A percentile compares a stretch with the other conserved stretches of the same genome.
Evolutionary conservation across 768 basidiomycete species (phyloP).

Genomic region (Trametes coccinea): DNA sequence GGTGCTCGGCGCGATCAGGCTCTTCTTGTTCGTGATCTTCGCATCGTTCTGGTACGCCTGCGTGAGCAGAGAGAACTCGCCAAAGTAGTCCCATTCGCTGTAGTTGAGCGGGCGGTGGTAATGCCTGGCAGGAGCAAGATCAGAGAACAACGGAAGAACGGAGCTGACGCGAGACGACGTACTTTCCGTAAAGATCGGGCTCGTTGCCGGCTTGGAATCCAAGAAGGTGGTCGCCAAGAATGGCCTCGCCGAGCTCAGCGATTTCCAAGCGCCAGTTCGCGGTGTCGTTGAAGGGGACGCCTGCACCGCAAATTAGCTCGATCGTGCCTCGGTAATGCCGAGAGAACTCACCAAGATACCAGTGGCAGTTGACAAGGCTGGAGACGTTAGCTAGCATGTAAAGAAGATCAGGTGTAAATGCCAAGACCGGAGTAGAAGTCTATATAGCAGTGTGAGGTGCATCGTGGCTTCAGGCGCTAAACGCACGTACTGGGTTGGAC

Average conservation of each 20-base stretch:
- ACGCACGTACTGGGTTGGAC: constrained; percentile 36
- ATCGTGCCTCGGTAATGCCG: neutral
- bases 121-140: constrained; percentile 27
- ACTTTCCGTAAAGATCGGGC: constrained; percentile 48
- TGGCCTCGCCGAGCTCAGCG: constrained; percentile 40
- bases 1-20: constrained; percentile 66
- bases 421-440: constrained; percentile 52
- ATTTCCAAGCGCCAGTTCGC: constrained; percentile 33
- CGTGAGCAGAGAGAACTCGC: constrained; percentile 30
- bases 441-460: constrained; percentile 28
- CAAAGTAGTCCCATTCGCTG: constrained; percentile 35
- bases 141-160: too few species aligned
- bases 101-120: constrained; percentile 34
- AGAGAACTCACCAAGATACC: constrained; percentile 42
- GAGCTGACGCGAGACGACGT: constrained; percentile 14
- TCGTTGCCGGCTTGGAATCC: constrained; percentile 61
- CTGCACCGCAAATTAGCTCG: constrained; percentile 29
- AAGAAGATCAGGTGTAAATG: constrained; percentile 49
- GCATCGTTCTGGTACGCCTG: constrained; percentile 27
- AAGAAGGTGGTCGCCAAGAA: constrained; percentile 43
- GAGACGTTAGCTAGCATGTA: constrained; percentile 50
- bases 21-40: constrained; percentile 36
- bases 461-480: too few species aligned
- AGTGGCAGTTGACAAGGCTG: constrained; percentile 41
- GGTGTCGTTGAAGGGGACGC: constrained; percentile 32